phyloP scores from a whole-genome alignment of 768 basidiomycete genomes.

The Punctularia strigosozonata region DNA sequence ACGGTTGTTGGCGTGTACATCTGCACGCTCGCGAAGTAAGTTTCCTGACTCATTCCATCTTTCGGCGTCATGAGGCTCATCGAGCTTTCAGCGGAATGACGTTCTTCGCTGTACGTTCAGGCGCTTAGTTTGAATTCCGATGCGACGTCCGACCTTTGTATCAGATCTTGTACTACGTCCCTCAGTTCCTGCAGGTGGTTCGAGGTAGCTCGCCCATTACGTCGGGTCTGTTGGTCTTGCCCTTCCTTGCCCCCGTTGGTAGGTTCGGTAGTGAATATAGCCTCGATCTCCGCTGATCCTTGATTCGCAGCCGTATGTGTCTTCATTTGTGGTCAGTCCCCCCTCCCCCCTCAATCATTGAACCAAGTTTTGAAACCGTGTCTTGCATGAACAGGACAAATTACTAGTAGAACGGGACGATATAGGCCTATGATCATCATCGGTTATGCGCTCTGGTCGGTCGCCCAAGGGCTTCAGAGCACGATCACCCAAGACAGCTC shows the following conservation, averaged over 20 bases:
- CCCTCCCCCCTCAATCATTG: too few relatives aligned
- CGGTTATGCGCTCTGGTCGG: constrained; percentile 21
- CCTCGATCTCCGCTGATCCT: constrained; percentile 4
- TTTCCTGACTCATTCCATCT: constrained; percentile 7
- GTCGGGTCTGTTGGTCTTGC: constrained; percentile 27
- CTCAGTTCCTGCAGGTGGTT: constrained; percentile 29
- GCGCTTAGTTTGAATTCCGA: not conserved
- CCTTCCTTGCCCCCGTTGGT: constrained; percentile 21
- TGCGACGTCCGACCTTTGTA: constrained; percentile 7
- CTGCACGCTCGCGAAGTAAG: constrained; percentile 14
- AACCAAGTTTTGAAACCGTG: not conserved
- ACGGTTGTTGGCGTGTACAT: constrained; percentile 22
- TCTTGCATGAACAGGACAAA: constrained; percentile 4
- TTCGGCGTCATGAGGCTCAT: not conserved
- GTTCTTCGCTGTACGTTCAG: constrained; percentile 9
- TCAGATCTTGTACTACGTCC: constrained; percentile 21
- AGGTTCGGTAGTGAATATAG: constrained; percentile 1
- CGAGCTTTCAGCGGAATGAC: constrained; percentile 7
- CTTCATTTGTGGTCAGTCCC: constrained; percentile 15
- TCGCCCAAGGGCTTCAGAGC: constrained; percentile 26
- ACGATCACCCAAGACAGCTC: constrained; percentile 21
- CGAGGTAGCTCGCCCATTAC: constrained; percentile 23
- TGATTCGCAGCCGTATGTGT: constrained; percentile 11
- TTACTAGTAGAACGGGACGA: constrained; percentile 12
- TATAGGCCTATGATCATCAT: constrained; percentile 20